Base-by-base conservation (phyloP, 495 filamentous ascomycete species). In the Polyplosphaeria fusca region DNA sequence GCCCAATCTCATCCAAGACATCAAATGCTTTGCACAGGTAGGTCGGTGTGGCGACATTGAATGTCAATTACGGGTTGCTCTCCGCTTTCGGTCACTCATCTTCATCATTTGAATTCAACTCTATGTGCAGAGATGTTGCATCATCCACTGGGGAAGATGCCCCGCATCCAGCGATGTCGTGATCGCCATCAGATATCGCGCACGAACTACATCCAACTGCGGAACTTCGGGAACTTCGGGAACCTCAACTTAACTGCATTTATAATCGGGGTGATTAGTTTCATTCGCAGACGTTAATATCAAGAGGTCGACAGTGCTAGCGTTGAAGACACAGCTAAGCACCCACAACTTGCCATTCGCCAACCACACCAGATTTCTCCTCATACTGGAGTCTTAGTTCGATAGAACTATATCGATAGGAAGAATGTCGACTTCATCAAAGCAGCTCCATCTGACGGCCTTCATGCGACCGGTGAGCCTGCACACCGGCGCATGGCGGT, bases 401-500 rank as follows among this genome's bases (percentile, higher is more conserved):
- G n/a, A n/a, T n/a, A n/a, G n/a, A n/a, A n/a, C n/a, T n/a, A n/a
- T n/a, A n/a, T n/a, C n/a, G 32, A 30, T 43, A 43, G 40, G 7
- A 19, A 45, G 22, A 32, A 67, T 64, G 58, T 30, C 63, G 39
- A 58, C 49, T 22, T 52, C 59, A 26, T 72, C 68, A 42, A 64
- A 77, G 53, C 71, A 35, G 14, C 30, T 83, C 5, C 79, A 80
- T 50, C 73, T 82, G 3, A 80, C 79, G 27, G 80, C 79, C 18
- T 83, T 83, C 66, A 82, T 82, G 79, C 73, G 80, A 5, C 79
- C 79, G 5, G 78, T 82, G 2, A 77, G 70, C 41, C 61, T 83
- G 7, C 80, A 82, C 53, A 78, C 79, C 4, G 80, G 80, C 44
- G 79, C 79, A 49, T 82, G 80, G 79, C 75, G 79, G 5, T 81